A percentile compares a stretch with the other conserved stretches of the same genome.
Conservation (phyloP, 768 basidiomycete genomes). For the Fomitopsis pulvina region DNA sequence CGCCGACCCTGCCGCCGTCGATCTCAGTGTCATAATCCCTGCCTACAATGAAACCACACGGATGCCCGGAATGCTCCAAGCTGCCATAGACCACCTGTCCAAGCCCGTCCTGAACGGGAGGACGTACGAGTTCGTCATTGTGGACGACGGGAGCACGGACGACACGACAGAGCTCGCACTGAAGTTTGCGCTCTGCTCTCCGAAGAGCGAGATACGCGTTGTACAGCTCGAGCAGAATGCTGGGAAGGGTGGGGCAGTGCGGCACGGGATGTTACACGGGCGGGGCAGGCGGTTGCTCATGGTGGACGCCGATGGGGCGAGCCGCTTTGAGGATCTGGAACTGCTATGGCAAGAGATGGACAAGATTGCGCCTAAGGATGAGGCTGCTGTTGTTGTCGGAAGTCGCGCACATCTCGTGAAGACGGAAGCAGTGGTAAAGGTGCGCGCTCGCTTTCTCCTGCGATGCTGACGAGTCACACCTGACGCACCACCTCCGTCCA, state of each 20-base stretch:
- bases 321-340: slow-evolving; percentile 79
- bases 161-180: slow-evolving; percentile 63
- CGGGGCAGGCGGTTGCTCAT: slow-evolving; percentile 77
- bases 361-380: slow-evolving; percentile 39
- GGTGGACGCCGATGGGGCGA: slow-evolving; percentile 94
- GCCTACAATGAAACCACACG: slow-evolving; percentile 89
- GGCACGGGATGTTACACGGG: slow-evolving; percentile 83
- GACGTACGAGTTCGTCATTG: slow-evolving; percentile 75
- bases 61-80: slow-evolving; percentile 76
- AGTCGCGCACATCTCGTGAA: slow-evolving; percentile 90
- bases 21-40: slow-evolving; percentile 79
- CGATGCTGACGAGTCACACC: background rate
- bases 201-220: slow-evolving; percentile 62
- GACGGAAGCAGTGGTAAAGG: slow-evolving; percentile 92
- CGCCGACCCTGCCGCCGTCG: slow-evolving; percentile 50
- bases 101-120: slow-evolving; percentile 27
- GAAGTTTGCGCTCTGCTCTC: slow-evolving; percentile 48
- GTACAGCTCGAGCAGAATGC: slow-evolving; percentile 74
- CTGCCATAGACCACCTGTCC: slow-evolving; percentile 63
- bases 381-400: slow-evolving; percentile 67
- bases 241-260: slow-evolving; percentile 91
- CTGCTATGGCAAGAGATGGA: slow-evolving; percentile 75
- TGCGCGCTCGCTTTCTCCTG: slow-evolving; percentile 25
- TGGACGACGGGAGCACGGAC: slow-evolving; percentile 88
- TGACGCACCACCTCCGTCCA: slow-evolving; percentile 25